Evolutionary conservation across 495 filamentous ascomycete genomes (phyloP), one percentile per base, ranked within the genome.

Genomic region (Penicillium robsamsonii): DNA sequence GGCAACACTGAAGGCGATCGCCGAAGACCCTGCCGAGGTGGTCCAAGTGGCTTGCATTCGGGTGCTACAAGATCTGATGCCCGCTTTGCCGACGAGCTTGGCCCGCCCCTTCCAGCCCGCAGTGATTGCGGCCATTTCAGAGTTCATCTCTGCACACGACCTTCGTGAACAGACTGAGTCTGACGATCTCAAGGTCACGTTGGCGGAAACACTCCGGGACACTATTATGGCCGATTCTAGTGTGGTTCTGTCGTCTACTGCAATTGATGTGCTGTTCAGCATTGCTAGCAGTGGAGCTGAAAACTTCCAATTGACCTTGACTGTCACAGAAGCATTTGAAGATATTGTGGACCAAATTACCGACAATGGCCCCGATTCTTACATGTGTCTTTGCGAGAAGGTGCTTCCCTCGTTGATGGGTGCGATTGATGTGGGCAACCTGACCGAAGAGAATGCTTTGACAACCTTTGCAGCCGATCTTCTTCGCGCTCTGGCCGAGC

Each of bases 1-100:
- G 52, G 81, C 82, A 33, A 86, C 90, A 2, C 77, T 96, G 46
- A 85, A 88, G 35, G 85, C 85, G 25, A 87, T 96, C 50, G 81
- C 83, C 17, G 71, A 77, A 22, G 93, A 96, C 50, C 72, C 84
- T 6, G 85, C 90, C 5, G 92, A 96, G 65, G 80, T 98, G 31
- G 92, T 97, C 27, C 88, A 92, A 69, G 95, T 96, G 25, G 84
- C 94, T 12, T 92, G 90, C 67, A 88, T 97, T 55, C 93, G 92
- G 57, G 87, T 90, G 1, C 70, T 97, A 40, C 92, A 97, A 68
- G 88, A 89, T 65, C 89, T 93, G 50, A 76, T 96, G 25, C 81
- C 79, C 37, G 78, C 85, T 7, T 62, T 85, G 45, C 76, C 82
- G 11, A 62, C 73, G 7, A 70, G 72, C 24, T 73, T 83, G 25